Evolutionary conservation across 2,329 filamentous ascomycete genomes (phyloP), one percentile per base, ranked within the genome.

Genomic region (Alternaria sp.): DNA sequence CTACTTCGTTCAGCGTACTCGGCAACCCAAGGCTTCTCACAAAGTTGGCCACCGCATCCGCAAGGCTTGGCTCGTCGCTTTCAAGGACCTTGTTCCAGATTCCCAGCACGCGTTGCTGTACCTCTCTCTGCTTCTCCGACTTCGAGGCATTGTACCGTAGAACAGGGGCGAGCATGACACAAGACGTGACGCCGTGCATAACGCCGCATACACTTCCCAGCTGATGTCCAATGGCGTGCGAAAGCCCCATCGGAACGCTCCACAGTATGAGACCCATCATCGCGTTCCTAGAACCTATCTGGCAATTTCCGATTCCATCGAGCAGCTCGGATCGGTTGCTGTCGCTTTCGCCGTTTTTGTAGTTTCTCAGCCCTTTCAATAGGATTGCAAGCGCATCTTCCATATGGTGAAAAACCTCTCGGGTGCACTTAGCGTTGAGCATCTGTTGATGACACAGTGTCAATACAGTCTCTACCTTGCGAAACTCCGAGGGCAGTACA

Each of bases 191-290:
- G 11, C 71, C 71, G 59, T 73, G 71, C 67, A 71, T 66, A 17
- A 73, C 65, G 15, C 63, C 66, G 47, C 64, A 67, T 12, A 61
- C 47, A 21, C 71, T 73, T 8, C 69, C 69, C 4, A 73, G 60
- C 55, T 72, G 69, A 46, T 70, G 70, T 21, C 69, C 70, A 36
- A 73, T 73, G 2, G 69, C 69, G 44, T 73, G 70, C 11, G 67
- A 71, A 13, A 70, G 57, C 4, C 71, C 70, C 64, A 70, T 68
- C 7, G 67, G 67, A 23, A 73, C 54, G 25, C 45, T 62, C 58
- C 66, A 71, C 8, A 65, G 25, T 1, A 72, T 57, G 7, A 71
- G 36, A 3, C 67, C 69, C 65, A 70, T 69, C 67, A 73, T 71
- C 12, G 71, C 70, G 12, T 69, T 53, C 13, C 68, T 57, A 13